Conservation (phyloP, 2,329 filamentous ascomycete genomes). For the Pestalotiopsis sp. region DNA sequence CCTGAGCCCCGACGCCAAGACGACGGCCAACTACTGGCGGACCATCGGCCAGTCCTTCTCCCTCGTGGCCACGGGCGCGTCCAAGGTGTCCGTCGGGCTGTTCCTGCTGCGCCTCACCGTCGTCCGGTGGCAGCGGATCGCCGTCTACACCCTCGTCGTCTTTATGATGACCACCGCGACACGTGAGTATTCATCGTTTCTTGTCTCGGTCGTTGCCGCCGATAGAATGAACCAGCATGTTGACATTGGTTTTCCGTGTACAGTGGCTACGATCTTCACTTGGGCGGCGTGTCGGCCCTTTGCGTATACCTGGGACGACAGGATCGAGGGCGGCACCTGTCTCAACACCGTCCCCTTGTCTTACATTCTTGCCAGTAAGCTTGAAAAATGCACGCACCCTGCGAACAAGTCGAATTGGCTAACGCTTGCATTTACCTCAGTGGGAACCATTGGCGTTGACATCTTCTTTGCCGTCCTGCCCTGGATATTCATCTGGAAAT, state of each 20-base stretch:
- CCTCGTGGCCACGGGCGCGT: conserved; percentile 40
- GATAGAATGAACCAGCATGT: neutral
- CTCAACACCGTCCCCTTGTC: conserved; percentile 14
- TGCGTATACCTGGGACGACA: conserved; percentile 20
- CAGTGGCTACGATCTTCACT: conserved; percentile 15
- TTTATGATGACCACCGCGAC: conserved; percentile 13
- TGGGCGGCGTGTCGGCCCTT: conserved; percentile 21
- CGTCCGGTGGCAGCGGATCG: conserved; percentile 35
- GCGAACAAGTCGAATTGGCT: neutral
- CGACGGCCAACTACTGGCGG: conserved; percentile 32
- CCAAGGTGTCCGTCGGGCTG: conserved; percentile 41
- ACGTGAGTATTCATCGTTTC: conserved; percentile 2
- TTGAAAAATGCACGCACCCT: neutral
- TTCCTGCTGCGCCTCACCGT: conserved; percentile 41
- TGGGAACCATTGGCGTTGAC: conserved; percentile 14
- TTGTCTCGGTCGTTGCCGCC: neutral
- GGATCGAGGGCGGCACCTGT: conserved; percentile 17
- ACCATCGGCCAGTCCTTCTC: conserved; percentile 38
- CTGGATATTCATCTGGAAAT: conserved; percentile 19
- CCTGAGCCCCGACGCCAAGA: conserved; percentile 25
- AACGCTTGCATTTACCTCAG: neutral
- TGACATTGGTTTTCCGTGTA: neutral
- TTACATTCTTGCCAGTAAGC: conserved; percentile 15
- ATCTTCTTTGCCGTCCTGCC: conserved; percentile 18
- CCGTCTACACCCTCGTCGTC: conserved; percentile 35